phyloP scores from a whole-genome alignment of 169 alveolate genomes.

The Plasmodium vinckei region DNA sequence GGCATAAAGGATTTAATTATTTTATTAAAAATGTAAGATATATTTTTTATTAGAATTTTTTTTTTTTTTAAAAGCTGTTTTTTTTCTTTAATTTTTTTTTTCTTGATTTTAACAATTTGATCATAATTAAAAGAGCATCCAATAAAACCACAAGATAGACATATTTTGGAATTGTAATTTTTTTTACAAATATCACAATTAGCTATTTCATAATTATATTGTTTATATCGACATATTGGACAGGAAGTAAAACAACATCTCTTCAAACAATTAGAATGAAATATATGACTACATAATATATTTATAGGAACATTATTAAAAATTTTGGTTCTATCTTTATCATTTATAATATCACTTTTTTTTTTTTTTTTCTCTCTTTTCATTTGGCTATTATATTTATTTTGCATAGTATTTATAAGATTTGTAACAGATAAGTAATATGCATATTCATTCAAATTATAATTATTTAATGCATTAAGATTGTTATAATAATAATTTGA shows the following conservation, averaged over 20 bases:
- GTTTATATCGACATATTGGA: conserved; percentile 67
- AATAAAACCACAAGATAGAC: conserved; percentile 63
- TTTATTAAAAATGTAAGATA: conserved; percentile 13
- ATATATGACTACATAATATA: conserved; percentile 57
- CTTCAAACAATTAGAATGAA: conserved; percentile 64
- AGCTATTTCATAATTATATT: conserved; percentile 69
- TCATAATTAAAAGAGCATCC: conserved; percentile 71
- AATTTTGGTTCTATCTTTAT: conserved; percentile 3
- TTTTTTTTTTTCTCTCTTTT: conserved; percentile 18
- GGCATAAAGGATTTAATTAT: conserved; percentile 9
- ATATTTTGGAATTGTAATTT: conserved; percentile 37
- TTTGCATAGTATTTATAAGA: conserved; percentile 22
- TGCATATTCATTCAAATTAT: neutral
- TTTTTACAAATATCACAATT: conserved; percentile 63
- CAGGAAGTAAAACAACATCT: conserved; percentile 66
- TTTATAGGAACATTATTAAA: conserved; percentile 57
- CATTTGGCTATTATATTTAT: conserved; percentile 20
- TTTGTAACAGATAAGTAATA: conserved; percentile 9
- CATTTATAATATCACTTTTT: neutral
- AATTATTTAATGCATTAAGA: conserved; percentile 7
- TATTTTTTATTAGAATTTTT: conserved; percentile 9
- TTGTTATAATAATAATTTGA: too few species aligned
- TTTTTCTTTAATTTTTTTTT: conserved; percentile 34
- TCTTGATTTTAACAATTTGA: conserved; percentile 11
- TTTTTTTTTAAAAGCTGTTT: conserved; percentile 28